Base-by-base conservation (phyloP, 306 rosid species). In the Rosa persica region DNA sequence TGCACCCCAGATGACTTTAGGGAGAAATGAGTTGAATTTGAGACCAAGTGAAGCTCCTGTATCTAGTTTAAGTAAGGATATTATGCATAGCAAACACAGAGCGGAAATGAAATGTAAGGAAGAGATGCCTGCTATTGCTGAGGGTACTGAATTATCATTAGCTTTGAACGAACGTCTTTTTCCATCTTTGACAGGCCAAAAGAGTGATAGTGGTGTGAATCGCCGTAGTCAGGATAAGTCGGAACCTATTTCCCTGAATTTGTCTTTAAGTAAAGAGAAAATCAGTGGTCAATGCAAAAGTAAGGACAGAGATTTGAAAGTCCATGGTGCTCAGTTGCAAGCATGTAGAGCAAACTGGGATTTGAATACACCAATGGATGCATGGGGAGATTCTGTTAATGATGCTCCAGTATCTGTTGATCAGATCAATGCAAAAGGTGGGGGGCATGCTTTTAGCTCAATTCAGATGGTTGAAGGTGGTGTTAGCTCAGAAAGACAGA, bases 341-440 rank as follows among this genome's bases (percentile, higher is more conserved):
- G 85, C 90, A 68, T 86, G 78, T 81, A 85, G 98, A 86, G 98
- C 87, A 79, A 92, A 92, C 80, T 95, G 99, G 99, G 99, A 96
- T 89, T 86, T 96, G 76, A 96, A 96, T 86, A 93, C 96, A 74
- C 89, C 93, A 4, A 91, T 95, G 97, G 98, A 95, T 80, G 92
- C 94, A 20, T 95, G 98, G 98, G 95, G 83, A 58, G 93, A 88
- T 87, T 30, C 85, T 81, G 83, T 72, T 19, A 81, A 67, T 49
- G 89, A 84, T 74, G 82, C 89, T 4, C 40, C 82, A 73, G 76
- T 73, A 44, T 81, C 86, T 61, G 20, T 17, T 67, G 83, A 67
- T 68, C 88, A 72, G 70, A 40, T 62, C 39, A 84, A 77, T 55
- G 52, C 81, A 64, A 11, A 69, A 67, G 81, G 76, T 70, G 74